Conservation (phyloP, 257 asterid genomes). For the Solanum arcanum region DNA sequence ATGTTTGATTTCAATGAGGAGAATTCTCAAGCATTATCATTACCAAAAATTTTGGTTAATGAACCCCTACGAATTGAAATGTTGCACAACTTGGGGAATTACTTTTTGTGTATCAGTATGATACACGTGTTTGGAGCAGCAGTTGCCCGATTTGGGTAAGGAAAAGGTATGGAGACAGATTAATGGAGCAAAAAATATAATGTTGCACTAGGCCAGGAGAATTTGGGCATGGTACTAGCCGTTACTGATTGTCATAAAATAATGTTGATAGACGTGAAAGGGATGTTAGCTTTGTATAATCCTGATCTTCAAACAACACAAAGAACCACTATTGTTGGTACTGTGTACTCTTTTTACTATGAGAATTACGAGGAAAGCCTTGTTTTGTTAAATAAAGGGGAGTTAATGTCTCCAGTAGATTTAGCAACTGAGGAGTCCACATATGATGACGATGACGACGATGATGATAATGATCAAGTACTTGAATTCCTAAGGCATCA, state of each 20-base stretch:
- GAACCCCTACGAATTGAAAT: neutral
- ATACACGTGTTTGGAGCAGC: neutral
- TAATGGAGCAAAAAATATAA: slow-evolving; percentile 1
- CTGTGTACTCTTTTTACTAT: neutral
- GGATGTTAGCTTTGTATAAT: neutral
- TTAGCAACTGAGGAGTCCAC: neutral
- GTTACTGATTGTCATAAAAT: neutral
- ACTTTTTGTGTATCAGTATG: neutral
- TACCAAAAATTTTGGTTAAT: neutral
- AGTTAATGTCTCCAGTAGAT: neutral
- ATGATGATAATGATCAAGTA: neutral
- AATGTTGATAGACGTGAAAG: neutral
- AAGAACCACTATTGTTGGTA: neutral
- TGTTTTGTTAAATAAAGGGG: slow-evolving; percentile 12
- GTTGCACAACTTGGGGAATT: neutral
- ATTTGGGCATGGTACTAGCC: neutral
- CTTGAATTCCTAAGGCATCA: slow-evolving; percentile 7
- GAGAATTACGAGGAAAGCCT: slow-evolving; percentile 2
- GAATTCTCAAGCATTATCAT: neutral
- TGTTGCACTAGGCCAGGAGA: neutral
- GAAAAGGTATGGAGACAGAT: slow-evolving; percentile 2
- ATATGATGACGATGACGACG: neutral
- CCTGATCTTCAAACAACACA: neutral
- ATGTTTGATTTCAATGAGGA: neutral
- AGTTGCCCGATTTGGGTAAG: slow-evolving; percentile 8